A percentile compares a stretch with the other conserved stretches of the same genome.
These are phyloP conservation scores for Sanghuangporus baumii DNA, from an alignment of 1,284 basidiomycete species.

Conservation along the genomic window DNA sequence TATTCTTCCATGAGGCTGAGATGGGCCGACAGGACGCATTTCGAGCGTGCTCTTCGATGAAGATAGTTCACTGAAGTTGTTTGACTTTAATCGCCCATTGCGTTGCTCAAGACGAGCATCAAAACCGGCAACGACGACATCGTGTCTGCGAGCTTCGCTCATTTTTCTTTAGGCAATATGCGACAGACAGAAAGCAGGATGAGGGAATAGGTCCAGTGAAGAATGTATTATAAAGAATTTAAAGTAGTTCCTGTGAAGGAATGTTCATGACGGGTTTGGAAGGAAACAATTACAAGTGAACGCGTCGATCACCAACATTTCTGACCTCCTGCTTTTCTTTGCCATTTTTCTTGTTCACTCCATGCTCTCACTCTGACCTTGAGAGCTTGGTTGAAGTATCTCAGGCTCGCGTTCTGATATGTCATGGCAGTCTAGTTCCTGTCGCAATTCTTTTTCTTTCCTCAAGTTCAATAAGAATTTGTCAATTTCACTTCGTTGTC, in stretches of 20 bases:
- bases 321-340: neutral
- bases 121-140: constrained; percentile 24
- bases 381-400: neutral
- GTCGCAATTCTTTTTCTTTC: neutral
- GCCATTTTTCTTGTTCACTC: neutral
- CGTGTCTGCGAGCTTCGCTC: neutral
- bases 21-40: constrained; percentile 40
- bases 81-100: constrained; percentile 20
- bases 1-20: constrained; percentile 51
- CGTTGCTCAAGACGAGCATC: constrained; percentile 45
- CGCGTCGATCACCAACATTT: neutral
- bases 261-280: neutral
- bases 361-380: neutral
- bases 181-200: neutral
- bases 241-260: too few relatives aligned
- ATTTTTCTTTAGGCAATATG: neutral
- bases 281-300: neutral
- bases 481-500: neutral
- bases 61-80: neutral
- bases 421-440: neutral
- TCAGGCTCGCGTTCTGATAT: neutral
- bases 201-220: neutral
- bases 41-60: constrained; percentile 38
- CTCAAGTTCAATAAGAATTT: neutral
- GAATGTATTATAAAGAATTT: neutral